phyloP scores from a whole-genome alignment of 2,329 filamentous ascomycete species.

The Cladosporium sp. region DNA sequence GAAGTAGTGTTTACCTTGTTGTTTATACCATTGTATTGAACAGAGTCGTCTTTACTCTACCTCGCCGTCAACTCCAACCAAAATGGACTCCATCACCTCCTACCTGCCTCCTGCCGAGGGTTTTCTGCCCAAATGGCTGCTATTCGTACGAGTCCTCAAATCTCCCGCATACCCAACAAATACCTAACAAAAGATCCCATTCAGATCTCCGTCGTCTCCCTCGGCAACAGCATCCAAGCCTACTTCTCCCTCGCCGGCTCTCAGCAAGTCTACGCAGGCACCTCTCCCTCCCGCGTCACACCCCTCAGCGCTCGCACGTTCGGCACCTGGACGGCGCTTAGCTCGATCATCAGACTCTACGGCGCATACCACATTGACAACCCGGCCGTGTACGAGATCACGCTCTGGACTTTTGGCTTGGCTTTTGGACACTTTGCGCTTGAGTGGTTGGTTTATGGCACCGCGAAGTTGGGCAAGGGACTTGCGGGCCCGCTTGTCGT shows the following conservation, averaged over 20 bases:
- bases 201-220: constrained; percentile 70
- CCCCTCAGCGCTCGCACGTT: constrained; percentile 74
- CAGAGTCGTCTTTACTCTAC: neutral
- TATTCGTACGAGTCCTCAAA: constrained; percentile 48
- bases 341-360: constrained; percentile 71
- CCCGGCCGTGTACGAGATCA: constrained; percentile 70
- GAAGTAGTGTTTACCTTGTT: too few relatives aligned
- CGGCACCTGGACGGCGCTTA: constrained; percentile 81
- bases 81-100: constrained; percentile 24
- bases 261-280: constrained; percentile 76
- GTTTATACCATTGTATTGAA: too few relatives aligned
- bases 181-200: constrained; percentile 6
- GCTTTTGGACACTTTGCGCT: constrained; percentile 72
- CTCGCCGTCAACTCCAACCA: neutral
- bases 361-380: constrained; percentile 77
- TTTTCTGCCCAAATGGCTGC: constrained; percentile 59
- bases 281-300: constrained; percentile 55
- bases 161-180: constrained; percentile 17
- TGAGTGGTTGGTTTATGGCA: constrained; percentile 78
- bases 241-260: constrained; percentile 77
- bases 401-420: constrained; percentile 74
- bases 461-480: constrained; percentile 59
- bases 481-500: constrained; percentile 57
- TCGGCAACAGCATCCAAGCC: constrained; percentile 80
- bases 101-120: constrained; percentile 46